Evolutionary conservation across 1,284 basidiomycete genomes (phyloP).

Genomic region (Naganishia cerealis): DNA sequence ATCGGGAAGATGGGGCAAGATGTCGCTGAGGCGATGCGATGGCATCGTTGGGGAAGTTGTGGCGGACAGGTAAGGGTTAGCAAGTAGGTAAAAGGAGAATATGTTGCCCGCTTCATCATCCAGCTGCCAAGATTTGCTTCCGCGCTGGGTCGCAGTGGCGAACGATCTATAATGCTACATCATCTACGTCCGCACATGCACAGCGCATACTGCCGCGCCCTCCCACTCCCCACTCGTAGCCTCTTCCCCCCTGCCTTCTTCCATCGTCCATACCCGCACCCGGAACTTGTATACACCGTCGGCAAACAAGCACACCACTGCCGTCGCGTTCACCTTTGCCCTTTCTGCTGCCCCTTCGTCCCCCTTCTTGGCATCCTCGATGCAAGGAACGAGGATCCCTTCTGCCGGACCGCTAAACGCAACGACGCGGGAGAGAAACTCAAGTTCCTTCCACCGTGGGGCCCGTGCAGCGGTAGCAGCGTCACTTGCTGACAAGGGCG

Average conservation of each 20-base stretch:
- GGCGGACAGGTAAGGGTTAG: neutral
- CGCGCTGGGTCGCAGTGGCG: neutral
- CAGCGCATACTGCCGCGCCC: constrained; percentile 3
- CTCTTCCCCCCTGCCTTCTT: neutral
- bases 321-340: neutral
- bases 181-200: constrained; percentile 7
- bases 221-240: neutral
- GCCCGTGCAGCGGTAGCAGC: neutral
- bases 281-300: constrained; percentile 20
- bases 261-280: constrained; percentile 2
- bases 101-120: neutral
- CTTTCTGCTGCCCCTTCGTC: neutral
- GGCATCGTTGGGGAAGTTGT: neutral
- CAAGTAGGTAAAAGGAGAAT: neutral
- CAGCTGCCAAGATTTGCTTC: neutral
- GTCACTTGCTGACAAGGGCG: neutral
- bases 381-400: neutral
- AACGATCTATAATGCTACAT: no score
- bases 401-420: constrained; percentile 18
- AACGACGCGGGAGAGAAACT: constrained; percentile 15
- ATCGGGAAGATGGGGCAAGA: neutral
- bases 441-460: constrained; percentile 9
- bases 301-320: constrained; percentile 21
- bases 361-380: neutral
- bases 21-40: constrained; percentile 1